Conservation (phyloP, 2,329 filamentous ascomycete species). For the Aspergillus sp. region DNA sequence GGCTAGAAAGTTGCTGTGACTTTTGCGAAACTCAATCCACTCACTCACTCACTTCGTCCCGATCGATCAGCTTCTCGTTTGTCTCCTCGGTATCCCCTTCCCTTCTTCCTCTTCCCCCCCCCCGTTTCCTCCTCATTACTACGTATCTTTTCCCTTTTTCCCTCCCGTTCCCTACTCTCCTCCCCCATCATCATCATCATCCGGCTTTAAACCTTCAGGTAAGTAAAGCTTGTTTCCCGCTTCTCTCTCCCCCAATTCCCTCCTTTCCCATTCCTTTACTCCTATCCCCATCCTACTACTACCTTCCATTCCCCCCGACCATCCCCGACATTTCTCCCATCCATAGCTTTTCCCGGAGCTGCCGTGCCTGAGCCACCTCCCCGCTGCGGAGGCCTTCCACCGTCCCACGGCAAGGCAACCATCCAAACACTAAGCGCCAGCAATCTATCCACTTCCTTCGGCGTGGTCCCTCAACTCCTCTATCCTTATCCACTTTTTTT, state of each 20-base stretch:
- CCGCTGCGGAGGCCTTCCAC: conserved; percentile 18
- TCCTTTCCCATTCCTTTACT: neutral
- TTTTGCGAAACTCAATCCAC: conserved; percentile 8
- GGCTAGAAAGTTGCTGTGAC: conserved; percentile 9
- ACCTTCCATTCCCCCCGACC: neutral
- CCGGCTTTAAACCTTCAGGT: conserved; percentile 7
- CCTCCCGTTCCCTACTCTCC: conserved; percentile 1
- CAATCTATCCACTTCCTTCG: conserved; percentile 4
- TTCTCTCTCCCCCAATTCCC: neutral
- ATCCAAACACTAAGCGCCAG: conserved; percentile 12
- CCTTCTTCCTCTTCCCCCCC: neutral
- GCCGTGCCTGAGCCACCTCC: conserved; percentile 14
- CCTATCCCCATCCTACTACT: neutral
- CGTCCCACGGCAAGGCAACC: conserved; percentile 16
- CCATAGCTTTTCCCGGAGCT: neutral
- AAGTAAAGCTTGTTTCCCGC: neutral
- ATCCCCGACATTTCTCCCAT: neutral
- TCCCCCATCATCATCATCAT: neutral
- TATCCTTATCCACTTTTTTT: conserved; percentile 5
- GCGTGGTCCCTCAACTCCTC: conserved; percentile 1
- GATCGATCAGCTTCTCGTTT: neutral
- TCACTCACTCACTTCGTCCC: neutral
- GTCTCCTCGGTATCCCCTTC: neutral
- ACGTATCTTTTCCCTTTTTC: neutral
- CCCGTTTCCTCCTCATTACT: conserved; percentile 2